Conservation (phyloP, 1,284 basidiomycete genomes). For the Boletus nobilissimus region DNA sequence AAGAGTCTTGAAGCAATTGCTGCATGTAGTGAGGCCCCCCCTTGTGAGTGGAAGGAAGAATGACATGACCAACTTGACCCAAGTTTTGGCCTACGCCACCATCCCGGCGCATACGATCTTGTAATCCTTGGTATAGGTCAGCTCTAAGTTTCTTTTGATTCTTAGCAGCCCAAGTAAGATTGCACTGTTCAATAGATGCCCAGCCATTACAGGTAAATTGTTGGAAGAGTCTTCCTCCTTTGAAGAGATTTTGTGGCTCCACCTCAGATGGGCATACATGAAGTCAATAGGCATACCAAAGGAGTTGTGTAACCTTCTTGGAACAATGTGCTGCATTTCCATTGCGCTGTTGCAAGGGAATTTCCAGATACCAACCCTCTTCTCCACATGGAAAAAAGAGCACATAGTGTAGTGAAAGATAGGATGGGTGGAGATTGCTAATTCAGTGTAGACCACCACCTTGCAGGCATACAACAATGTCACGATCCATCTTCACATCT, state of each 20-base stretch:
- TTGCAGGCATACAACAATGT: slow-evolving; percentile 22
- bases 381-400: slow-evolving; percentile 54
- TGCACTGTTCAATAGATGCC: slow-evolving; percentile 48
- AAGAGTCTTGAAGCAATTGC: slow-evolving; percentile 20
- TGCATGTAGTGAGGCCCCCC: slow-evolving; percentile 21
- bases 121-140: slow-evolving; percentile 27
- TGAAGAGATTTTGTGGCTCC: slow-evolving; percentile 45
- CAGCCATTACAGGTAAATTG: slow-evolving; percentile 53
- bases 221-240: slow-evolving; percentile 53
- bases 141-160: slow-evolving; percentile 54
- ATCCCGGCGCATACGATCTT: slow-evolving; percentile 1
- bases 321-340: background rate
- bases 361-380: slow-evolving; percentile 41
- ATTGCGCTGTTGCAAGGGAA: slow-evolving; percentile 27
- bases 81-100: slow-evolving; percentile 7
- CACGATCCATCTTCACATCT: background rate
- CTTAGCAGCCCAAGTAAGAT: slow-evolving; percentile 38
- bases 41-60: slow-evolving; percentile 6
- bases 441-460: slow-evolving; percentile 36
- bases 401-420: slow-evolving; percentile 53
- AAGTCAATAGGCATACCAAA: slow-evolving; percentile 32
- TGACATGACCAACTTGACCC: slow-evolving; percentile 13
- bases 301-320: slow-evolving; percentile 32
- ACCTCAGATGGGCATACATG: background rate
- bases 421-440: slow-evolving; percentile 49